A percentile compares a stretch with the other conserved stretches of the same genome.
These are phyloP conservation scores for Pyrus hybrid DNA, from an alignment of 331 rosid species.

Conservation along the genomic window DNA sequence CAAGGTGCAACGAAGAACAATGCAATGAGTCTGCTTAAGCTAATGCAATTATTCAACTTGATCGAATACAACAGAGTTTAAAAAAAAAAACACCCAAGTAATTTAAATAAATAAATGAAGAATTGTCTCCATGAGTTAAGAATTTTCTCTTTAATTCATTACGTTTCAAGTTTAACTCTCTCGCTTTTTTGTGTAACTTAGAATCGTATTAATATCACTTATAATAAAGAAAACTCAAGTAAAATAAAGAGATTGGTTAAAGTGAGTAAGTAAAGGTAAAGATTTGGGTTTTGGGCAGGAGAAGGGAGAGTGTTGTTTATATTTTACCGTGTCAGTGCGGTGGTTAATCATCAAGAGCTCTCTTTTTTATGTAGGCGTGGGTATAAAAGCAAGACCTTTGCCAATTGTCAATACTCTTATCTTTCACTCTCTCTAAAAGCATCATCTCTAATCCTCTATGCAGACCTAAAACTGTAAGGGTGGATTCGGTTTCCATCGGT, in stretches of 20 bases:
- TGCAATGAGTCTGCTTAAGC: constrained; percentile 26
- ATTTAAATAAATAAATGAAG: background rate
- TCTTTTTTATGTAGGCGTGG: constrained; percentile 78
- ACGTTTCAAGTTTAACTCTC: no score
- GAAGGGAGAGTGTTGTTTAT: constrained; percentile 5
- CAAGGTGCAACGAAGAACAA: constrained; percentile 49
- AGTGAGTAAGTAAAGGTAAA: background rate
- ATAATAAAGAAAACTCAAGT: background rate
- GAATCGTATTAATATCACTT: no score
- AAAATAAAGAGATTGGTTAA: background rate
- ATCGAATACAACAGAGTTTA: constrained; percentile 10
- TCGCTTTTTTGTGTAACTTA: no score
- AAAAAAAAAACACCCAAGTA: background rate
- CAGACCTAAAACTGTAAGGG: no score
- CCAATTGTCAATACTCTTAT: background rate
- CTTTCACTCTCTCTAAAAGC: background rate
- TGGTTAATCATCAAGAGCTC: constrained; percentile 96
- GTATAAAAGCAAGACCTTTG: constrained; percentile 55
- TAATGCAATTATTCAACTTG: constrained; percentile 5
- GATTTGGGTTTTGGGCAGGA: no score
- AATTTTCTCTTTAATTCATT: no score
- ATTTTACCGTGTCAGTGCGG: constrained; percentile 60
- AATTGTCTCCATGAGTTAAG: no score
- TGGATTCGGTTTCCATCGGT: no score
- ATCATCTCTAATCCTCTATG: no score